These are phyloP conservation scores for Senecio squalidus DNA, from an alignment of 140 eudicot species.

Conservation along the genomic window DNA sequence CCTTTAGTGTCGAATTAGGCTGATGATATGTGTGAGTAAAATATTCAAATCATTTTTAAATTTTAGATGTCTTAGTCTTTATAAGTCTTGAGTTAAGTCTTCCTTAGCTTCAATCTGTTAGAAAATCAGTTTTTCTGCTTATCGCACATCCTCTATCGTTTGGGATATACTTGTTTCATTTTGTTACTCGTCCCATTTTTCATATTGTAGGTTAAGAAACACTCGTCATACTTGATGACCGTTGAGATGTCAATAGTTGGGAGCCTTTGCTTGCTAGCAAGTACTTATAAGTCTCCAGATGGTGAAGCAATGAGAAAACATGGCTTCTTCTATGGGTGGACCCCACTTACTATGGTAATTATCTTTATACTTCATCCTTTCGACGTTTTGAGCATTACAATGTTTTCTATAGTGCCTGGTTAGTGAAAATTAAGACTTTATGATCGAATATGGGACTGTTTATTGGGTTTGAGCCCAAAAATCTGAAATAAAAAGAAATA, in stretches of 20 bases:
- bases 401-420: neutral
- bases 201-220: conserved; percentile 71
- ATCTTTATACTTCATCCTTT: conserved; percentile 11
- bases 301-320: conserved; percentile 78
- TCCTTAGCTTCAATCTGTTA: too few species aligned
- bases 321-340: conserved; percentile 94
- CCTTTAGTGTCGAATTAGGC: neutral
- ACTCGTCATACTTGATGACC: conserved; percentile 89
- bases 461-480: neutral
- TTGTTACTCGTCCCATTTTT: neutral
- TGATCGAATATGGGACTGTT: neutral
- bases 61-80: neutral
- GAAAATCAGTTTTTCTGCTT: too few species aligned
- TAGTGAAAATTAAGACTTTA: neutral
- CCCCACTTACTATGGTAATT: conserved; percentile 72
- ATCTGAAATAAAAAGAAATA: too few species aligned
- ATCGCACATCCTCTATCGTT: too few species aligned
- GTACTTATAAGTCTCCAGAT: conserved; percentile 87
- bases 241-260: conserved; percentile 94
- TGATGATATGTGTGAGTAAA: neutral
- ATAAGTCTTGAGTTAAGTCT: too few species aligned
- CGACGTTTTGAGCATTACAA: neutral
- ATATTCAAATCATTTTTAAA: neutral
- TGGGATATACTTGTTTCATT: too few species aligned
- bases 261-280: conserved; percentile 79